Base-by-base conservation (phyloP, 192 early-diverging fungal species). In the Umbelopsis sp. region DNA sequence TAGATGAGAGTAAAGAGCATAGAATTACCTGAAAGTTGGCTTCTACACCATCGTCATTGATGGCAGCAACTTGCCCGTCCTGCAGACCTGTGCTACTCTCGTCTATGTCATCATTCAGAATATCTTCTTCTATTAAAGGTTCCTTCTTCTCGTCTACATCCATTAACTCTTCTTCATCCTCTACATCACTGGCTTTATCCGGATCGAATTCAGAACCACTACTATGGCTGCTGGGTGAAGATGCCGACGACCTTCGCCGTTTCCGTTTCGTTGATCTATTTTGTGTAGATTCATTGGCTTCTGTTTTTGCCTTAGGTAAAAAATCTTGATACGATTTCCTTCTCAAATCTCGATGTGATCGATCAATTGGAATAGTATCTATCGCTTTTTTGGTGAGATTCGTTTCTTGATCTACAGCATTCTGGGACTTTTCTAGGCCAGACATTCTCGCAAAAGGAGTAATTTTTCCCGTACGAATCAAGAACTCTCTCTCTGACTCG, bases 1-100 rank as follows among this genome's bases (percentile, higher is more conserved):
- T 6, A 35, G 2, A 61, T 16, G 27, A 12, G 33, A 13, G 10
- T 64, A 48, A 61, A 69, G 33, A 69, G 49, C 20, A 68, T 37
- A 6, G 0, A 41, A 4, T 9, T 70, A 80, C 79, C 53, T 75
- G 77, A 50, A 81, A 85, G 12, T 78, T 61, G 0, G 67, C 33
- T 30, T 88, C 87, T 67, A 93, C 83, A 18, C 91, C 93, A 69
- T 94, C 93, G 71, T 93, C 90, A 46, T 72, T 75, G 66, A 78
- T 82, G 3, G 61, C 48, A n/a, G 74, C 74, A 12, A 52, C 73
- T 1, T 69, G 69, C 18, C 27, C 77, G 6, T 61, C 68, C 20
- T 65, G 66, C 7, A 74, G 70, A 51, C 70, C 52, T 5, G 52
- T 49, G 21, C 70, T 73, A 2, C 52, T 74, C 22, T 66, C 70